These are phyloP conservation scores for Moricandia arvensis DNA, from an alignment of 345 rosid species.

Conservation along the genomic window DNA sequence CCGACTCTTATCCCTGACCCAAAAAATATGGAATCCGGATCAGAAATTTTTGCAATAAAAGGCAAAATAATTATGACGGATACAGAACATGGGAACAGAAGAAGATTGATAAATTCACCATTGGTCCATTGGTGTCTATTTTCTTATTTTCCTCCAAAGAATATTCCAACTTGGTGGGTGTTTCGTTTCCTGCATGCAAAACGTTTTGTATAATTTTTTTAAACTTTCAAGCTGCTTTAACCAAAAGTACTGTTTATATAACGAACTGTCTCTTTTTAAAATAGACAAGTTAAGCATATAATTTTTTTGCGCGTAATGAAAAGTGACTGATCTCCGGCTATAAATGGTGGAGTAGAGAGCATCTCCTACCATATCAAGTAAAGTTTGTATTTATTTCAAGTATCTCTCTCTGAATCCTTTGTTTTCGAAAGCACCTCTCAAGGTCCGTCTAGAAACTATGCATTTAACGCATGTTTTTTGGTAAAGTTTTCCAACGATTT, in stretches of 20 bases:
- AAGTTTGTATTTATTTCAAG: neutral
- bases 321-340: conserved; percentile 1
- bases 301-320: neutral
- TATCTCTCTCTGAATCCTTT: conserved; percentile 3
- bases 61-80: neutral
- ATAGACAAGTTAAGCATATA: too few species aligned
- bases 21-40: too few species aligned
- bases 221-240: neutral
- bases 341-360: conserved; percentile 17
- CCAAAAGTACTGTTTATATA: neutral
- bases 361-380: neutral
- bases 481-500: conserved; percentile 19
- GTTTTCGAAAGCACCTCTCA: neutral
- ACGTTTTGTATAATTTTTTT: neutral
- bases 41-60: too few species aligned
- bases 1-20: too few species aligned
- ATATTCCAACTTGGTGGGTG: neutral
- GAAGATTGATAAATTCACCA: too few species aligned
- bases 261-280: too few species aligned
- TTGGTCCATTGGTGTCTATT: neutral
- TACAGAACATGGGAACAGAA: neutral
- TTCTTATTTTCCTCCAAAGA: neutral
- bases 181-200: neutral
- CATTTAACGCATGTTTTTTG: neutral
- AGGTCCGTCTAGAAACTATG: conserved; percentile 4